phyloP scores from a whole-genome alignment of 2,329 filamentous ascomycete species.

The Decorospora gaudefroyi region DNA sequence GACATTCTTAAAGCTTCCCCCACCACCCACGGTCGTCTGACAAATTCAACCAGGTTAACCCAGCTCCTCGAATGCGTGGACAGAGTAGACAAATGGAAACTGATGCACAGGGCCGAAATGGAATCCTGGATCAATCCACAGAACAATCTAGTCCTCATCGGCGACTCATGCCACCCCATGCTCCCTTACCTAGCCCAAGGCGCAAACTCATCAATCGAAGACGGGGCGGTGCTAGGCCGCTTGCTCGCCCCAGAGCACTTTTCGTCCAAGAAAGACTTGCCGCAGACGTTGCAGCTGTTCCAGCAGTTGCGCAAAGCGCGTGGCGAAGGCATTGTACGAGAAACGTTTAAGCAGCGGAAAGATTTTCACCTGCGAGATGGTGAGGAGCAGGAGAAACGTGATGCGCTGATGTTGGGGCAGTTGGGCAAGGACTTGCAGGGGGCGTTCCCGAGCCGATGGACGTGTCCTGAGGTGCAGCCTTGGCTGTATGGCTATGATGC shows the following conservation, averaged over 20 bases:
- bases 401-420: slow-evolving; percentile 61
- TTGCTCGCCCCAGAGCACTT: slow-evolving; percentile 50
- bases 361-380: slow-evolving; percentile 56
- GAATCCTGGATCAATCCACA: slow-evolving; percentile 49
- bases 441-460: slow-evolving; percentile 67
- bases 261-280: slow-evolving; percentile 27
- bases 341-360: slow-evolving; percentile 60
- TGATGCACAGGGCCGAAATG: slow-evolving; percentile 58
- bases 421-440: slow-evolving; percentile 56
- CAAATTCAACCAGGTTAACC: slow-evolving; percentile 20
- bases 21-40: slow-evolving; percentile 27
- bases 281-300: slow-evolving; percentile 52
- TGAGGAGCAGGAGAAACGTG: slow-evolving; percentile 61
- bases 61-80: slow-evolving; percentile 53
- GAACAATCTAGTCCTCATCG: slow-evolving; percentile 61
- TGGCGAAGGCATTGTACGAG: slow-evolving; percentile 61
- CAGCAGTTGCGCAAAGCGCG: slow-evolving; percentile 54
- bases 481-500: slow-evolving; percentile 47
- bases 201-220: slow-evolving; percentile 69
- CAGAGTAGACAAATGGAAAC: slow-evolving; percentile 69
- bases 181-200: slow-evolving; percentile 49
- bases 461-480: slow-evolving; percentile 43
- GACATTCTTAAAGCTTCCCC: slow-evolving; percentile 40
- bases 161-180: slow-evolving; percentile 45
- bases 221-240: slow-evolving; percentile 67